A percentile compares a stretch with the other conserved stretches of the same genome.
Evolutionary conservation across 2,329 filamentous ascomycete species (phyloP).

Genomic region (Cercospora sp.): DNA sequence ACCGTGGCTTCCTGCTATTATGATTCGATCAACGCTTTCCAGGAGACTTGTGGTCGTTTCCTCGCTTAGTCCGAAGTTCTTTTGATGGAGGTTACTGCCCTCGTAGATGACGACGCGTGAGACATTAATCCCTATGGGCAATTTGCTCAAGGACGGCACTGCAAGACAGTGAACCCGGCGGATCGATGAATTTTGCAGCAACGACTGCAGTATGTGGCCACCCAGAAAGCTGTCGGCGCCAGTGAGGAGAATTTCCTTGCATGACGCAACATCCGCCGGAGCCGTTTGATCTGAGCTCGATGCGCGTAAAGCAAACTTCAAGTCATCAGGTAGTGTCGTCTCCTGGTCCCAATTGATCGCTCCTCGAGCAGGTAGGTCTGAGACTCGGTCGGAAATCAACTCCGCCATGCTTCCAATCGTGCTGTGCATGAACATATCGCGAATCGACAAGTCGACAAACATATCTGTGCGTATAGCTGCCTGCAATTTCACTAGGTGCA

Average conservation of each 20-base stretch:
- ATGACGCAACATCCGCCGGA: not conserved
- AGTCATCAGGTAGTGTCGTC: conserved; percentile 29
- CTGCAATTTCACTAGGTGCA: conserved; percentile 45
- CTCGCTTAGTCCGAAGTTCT: conserved; percentile 44
- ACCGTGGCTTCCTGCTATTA: conserved; percentile 30
- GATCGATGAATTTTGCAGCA: conserved; percentile 40
- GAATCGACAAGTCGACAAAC: conserved; percentile 36
- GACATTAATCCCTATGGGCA: conserved; percentile 37
- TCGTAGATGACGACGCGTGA: conserved; percentile 33
- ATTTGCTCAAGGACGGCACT: conserved; percentile 36
- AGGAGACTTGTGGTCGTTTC: conserved; percentile 36
- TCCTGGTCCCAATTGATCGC: conserved; percentile 46
- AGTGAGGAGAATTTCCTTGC: conserved; percentile 38
- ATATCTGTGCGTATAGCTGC: conserved; percentile 39
- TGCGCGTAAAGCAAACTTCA: conserved; percentile 8
- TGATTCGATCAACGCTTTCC: conserved; percentile 37
- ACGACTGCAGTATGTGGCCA: conserved; percentile 39
- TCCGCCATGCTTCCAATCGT: conserved; percentile 46
- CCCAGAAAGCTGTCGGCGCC: conserved; percentile 48
- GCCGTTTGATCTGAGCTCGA: not conserved
- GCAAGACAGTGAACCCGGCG: conserved; percentile 49
- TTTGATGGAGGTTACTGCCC: conserved; percentile 18
- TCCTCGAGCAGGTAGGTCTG: conserved; percentile 11
- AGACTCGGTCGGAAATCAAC: conserved; percentile 28
- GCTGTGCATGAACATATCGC: conserved; percentile 42